These are phyloP conservation scores for Rosa lucieae DNA, from an alignment of 306 rosid species.

Conservation along the genomic window DNA sequence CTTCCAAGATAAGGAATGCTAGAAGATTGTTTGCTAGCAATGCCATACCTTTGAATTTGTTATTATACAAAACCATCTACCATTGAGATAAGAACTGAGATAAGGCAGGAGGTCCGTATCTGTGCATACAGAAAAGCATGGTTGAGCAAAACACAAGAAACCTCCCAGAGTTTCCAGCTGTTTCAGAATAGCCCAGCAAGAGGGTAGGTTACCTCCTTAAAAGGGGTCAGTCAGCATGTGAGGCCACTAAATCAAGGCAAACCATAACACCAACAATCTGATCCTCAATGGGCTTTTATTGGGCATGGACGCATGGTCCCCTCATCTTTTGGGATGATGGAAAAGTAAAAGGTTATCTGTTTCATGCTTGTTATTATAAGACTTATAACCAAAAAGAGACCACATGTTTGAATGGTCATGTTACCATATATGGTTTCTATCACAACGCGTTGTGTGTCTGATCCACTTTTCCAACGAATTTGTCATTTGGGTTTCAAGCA, in stretches of 20 bases:
- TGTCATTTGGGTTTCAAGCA: too few relatives aligned
- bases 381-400: neutral
- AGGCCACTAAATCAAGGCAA: neutral
- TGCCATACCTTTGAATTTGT: neutral
- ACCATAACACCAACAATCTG: neutral
- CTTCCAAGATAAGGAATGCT: neutral
- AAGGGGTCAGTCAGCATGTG: neutral
- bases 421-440: neutral
- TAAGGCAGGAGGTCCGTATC: neutral
- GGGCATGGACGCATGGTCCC: neutral
- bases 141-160: conserved; percentile 14
- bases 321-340: neutral
- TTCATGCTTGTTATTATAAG: neutral
- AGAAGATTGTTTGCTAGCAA: neutral
- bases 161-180: neutral
- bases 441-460: neutral
- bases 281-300: neutral
- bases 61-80: neutral
- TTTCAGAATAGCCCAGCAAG: neutral
- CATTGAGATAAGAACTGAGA: neutral
- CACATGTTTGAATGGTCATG: neutral
- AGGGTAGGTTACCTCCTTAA: neutral
- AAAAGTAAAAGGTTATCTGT: neutral
- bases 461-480: neutral
- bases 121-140: neutral